phyloP scores from a whole-genome alignment of 129 eudicot species.

The Flaveria bidentis region DNA sequence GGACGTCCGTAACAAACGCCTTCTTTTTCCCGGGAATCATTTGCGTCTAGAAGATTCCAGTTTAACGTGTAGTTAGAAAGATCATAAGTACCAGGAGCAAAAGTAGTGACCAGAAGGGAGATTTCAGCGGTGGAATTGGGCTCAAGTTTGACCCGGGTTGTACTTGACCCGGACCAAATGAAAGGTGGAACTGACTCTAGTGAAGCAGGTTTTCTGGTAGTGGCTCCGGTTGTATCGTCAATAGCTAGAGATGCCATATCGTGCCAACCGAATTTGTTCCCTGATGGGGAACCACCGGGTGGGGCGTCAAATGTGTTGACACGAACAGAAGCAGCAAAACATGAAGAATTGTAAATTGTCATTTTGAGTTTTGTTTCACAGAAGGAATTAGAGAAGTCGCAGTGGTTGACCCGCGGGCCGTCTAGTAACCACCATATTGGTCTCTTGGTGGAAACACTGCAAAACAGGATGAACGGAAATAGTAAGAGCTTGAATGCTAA shows the following conservation, averaged over 20 bases:
- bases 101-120: constrained; percentile 58
- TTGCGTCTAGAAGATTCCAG: constrained; percentile 54
- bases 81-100: constrained; percentile 83
- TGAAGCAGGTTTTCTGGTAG: constrained; percentile 29
- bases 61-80: constrained; percentile 72
- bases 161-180: constrained; percentile 84
- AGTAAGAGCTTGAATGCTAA: background rate
- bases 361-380: constrained; percentile 70
- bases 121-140: constrained; percentile 65
- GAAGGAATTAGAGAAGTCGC: constrained; percentile 48
- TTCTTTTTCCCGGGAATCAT: constrained; percentile 31
- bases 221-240: constrained; percentile 44
- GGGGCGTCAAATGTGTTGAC: constrained; percentile 55
- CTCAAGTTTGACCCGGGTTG: constrained; percentile 56
- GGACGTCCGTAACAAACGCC: constrained; percentile 78
- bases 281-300: constrained; percentile 39
- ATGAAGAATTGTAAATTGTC: constrained; percentile 67
- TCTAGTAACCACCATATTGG: constrained; percentile 88
- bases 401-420: constrained; percentile 63
- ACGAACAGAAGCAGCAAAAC: constrained; percentile 46
- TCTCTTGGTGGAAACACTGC: constrained; percentile 61
- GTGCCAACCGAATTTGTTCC: constrained; percentile 79
- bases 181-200: constrained; percentile 66
- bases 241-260: constrained; percentile 42
- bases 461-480: background rate